Evolutionary conservation across 1,284 basidiomycete species (phyloP).

Genomic region (Papiliotrema flavescens): DNA sequence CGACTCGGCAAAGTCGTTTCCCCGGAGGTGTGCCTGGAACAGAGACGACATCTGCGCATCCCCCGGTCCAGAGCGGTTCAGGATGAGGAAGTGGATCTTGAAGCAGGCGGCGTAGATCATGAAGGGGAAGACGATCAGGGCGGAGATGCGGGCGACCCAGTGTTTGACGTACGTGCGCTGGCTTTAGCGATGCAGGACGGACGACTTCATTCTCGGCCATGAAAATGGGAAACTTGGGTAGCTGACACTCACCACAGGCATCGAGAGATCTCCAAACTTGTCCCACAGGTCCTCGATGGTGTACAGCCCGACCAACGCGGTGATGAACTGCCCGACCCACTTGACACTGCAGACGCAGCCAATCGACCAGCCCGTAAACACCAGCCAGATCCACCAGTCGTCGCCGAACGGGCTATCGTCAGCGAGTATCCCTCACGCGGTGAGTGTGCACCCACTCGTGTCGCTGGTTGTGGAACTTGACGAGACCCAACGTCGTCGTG

Average conservation of each 20-base stretch:
- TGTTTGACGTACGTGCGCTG: constrained; percentile 77
- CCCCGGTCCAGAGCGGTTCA: constrained; percentile 91
- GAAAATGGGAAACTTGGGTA: no score
- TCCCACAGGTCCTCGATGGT: constrained; percentile 98
- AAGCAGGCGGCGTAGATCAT: constrained; percentile 90
- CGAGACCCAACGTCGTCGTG: constrained; percentile 88
- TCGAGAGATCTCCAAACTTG: constrained; percentile 92
- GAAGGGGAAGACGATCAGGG: constrained; percentile 84
- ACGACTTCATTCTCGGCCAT: no score
- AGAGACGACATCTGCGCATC: constrained; percentile 98
- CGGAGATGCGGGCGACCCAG: constrained; percentile 81
- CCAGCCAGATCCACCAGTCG: constrained; percentile 96
- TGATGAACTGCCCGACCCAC: constrained; percentile 93
- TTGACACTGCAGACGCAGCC: constrained; percentile 97
- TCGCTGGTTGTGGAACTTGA: constrained; percentile 96
- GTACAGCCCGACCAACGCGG: constrained; percentile 88
- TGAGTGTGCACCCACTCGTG: constrained; percentile 68
- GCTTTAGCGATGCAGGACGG: neutral
- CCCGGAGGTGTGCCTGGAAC: constrained; percentile 94
- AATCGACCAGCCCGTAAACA: constrained; percentile 85
- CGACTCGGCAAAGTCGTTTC: constrained; percentile 86
- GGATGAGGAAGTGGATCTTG: constrained; percentile 92
- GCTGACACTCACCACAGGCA: constrained; percentile 67
- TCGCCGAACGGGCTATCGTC: constrained; percentile 74
- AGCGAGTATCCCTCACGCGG: no score